These are phyloP conservation scores for Plantago lanceolata DNA, from an alignment of 305 asterid genomes.

Conservation along the genomic window DNA sequence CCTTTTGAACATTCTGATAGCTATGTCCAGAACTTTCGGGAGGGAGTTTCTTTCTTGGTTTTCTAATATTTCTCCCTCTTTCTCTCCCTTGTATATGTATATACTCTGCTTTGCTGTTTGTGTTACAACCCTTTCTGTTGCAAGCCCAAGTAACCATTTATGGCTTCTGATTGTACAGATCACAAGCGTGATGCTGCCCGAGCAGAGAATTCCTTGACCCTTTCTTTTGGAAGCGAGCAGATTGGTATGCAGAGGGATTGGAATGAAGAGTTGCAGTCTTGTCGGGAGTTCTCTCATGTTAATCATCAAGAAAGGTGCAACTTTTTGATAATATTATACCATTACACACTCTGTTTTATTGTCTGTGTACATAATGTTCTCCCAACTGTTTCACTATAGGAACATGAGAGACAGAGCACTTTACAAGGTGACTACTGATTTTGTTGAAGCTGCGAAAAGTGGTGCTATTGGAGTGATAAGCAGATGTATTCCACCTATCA, in stretches of 20 bases:
- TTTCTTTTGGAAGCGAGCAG: slow-evolving; percentile 89
- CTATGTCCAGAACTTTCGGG: too few species aligned
- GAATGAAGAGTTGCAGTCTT: slow-evolving; percentile 93
- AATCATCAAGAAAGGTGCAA: slow-evolving; percentile 75
- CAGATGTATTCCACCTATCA: slow-evolving; percentile 90
- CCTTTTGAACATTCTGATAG: too few species aligned
- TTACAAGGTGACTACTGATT: slow-evolving; percentile 73
- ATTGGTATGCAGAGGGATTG: slow-evolving; percentile 98
- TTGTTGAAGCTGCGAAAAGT: slow-evolving; percentile 87
- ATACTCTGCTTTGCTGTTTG: slow-evolving; percentile 5
- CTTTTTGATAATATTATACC: slow-evolving; percentile 16
- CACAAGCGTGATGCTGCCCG: slow-evolving; percentile 94
- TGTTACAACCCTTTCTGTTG: slow-evolving; percentile 6
- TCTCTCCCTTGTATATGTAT: background rate
- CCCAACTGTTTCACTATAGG: slow-evolving; percentile 40
- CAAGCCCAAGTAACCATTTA: slow-evolving; percentile 19
- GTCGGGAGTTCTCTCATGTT: slow-evolving; percentile 84
- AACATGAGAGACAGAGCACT: slow-evolving; percentile 82
- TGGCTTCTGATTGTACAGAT: slow-evolving; percentile 41
- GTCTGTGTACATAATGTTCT: slow-evolving; percentile 9
- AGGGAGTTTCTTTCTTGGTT: too few species aligned
- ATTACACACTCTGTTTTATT: slow-evolving; percentile 4
- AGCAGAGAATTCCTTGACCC: slow-evolving; percentile 78
- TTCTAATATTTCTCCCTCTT: too few species aligned
- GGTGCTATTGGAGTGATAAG: slow-evolving; percentile 92